These are phyloP conservation scores for Pyrenophora tritici-repentis DNA, from an alignment of 2,329 filamentous ascomycete genomes.

Conservation along the genomic window DNA sequence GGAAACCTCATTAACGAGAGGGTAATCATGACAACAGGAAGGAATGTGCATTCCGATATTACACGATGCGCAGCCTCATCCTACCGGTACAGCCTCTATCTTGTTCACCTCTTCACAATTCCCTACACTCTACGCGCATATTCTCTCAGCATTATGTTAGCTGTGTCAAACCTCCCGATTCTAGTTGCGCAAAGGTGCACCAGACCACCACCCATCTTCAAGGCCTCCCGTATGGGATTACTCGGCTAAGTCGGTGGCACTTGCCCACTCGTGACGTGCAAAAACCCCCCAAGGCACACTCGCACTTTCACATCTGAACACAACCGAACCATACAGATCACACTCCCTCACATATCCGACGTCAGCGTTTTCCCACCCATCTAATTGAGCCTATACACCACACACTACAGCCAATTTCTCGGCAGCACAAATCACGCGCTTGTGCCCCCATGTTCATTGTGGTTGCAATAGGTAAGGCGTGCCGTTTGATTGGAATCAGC, in stretches of 20 bases:
- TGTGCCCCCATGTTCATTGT: too few relatives aligned
- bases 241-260: slow-evolving; percentile 29
- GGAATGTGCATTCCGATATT: slow-evolving; percentile 1
- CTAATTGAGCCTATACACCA: neutral
- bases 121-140: neutral
- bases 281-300: slow-evolving; percentile 22
- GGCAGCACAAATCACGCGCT: slow-evolving; percentile 14
- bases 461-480: neutral
- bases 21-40: neutral
- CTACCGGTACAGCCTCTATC: neutral
- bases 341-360: slow-evolving; percentile 10
- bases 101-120: neutral
- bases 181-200: slow-evolving; percentile 7
- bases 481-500: slow-evolving; percentile 6
- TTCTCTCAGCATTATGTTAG: neutral
- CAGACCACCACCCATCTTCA: slow-evolving; percentile 11
- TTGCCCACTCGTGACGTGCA: slow-evolving; percentile 29
- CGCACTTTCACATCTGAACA: neutral
- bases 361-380: slow-evolving; percentile 16
- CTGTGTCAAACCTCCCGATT: neutral
- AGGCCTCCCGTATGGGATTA: slow-evolving; percentile 21
- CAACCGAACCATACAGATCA: slow-evolving; percentile 12
- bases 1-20: neutral
- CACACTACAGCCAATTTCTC: slow-evolving; percentile 3
- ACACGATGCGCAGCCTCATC: neutral